A percentile compares a stretch with the other conserved stretches of the same genome.
Evolutionary conservation across 176 grass and related monocot genomes (phyloP).

Genomic region (Carex parvula): DNA sequence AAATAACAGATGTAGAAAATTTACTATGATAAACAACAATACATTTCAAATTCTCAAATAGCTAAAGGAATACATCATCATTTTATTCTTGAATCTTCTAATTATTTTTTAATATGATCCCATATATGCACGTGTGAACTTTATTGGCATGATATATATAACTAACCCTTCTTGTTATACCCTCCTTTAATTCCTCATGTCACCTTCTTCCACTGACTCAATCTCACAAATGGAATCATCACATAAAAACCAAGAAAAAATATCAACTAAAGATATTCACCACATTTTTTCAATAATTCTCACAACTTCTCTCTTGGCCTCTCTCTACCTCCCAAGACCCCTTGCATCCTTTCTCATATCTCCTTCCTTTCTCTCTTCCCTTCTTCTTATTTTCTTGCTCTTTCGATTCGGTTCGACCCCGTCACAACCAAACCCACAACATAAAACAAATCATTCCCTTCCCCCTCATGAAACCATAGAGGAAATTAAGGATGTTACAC

Average conservation of each 20-base stretch:
- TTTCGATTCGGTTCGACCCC: not conserved
- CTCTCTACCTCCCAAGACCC: conserved; percentile 25
- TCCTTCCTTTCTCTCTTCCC: conserved; percentile 19
- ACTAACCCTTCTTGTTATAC: conserved; percentile 4
- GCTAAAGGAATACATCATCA: not conserved
- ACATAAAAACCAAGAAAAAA: conserved; percentile 17
- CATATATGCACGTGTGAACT: conserved; percentile 23
- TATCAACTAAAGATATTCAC: conserved; percentile 16
- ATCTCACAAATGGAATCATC: conserved; percentile 25
- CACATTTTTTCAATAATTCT: conserved; percentile 18
- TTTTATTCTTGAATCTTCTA: not conserved
- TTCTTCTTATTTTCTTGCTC: conserved; percentile 15
- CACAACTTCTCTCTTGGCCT: conserved; percentile 14
- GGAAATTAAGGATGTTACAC: not conserved
- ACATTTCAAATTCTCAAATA: not conserved
- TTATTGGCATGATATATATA: conserved; percentile 8
- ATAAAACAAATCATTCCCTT: not conserved
- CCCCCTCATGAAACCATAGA: not conserved
- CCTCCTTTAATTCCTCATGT: conserved; percentile 12
- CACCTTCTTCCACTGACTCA: not conserved
- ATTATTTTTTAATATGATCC: not conserved
- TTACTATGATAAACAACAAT: not conserved
- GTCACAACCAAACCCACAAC: not conserved
- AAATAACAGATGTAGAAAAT: no score
- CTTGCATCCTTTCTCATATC: conserved; percentile 12